Percentiles rank a stretch among this genome's conserved stretches.
phyloP scores from a whole-genome alignment of 2,329 filamentous ascomycete genomes.

The Myriangium duriaei region DNA sequence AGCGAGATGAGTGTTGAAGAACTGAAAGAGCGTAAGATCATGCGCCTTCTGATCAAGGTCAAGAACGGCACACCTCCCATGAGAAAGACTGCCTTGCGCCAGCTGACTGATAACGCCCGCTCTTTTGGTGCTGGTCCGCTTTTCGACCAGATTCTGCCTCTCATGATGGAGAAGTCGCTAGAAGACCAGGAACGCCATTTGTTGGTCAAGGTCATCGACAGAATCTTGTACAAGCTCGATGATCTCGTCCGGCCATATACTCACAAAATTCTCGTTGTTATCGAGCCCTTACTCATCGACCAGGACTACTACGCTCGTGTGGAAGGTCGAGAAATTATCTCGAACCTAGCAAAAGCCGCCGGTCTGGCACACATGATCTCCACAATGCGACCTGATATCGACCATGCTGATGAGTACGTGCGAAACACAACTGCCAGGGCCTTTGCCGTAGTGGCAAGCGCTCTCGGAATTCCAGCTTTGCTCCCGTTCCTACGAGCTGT shows the following conservation, averaged over 20 bases:
- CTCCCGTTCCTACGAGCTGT: constrained; percentile 91
- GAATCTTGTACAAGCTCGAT: constrained; percentile 95
- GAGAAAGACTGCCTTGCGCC: constrained; percentile 93
- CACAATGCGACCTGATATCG: constrained; percentile 97
- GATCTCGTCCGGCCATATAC: constrained; percentile 92
- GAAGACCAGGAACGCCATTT: constrained; percentile 97
- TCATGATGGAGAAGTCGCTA: constrained; percentile 95
- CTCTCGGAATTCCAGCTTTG: constrained; percentile 86
- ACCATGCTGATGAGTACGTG: constrained; percentile 96
- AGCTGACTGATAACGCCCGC: constrained; percentile 93
- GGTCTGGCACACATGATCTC: constrained; percentile 98
- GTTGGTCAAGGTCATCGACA: constrained; percentile 97
- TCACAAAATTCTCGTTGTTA: constrained; percentile 97
- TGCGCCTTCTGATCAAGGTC: constrained; percentile 91
- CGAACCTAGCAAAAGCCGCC: constrained; percentile 90
- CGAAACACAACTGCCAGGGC: constrained; percentile 94
- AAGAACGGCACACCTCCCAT: constrained; percentile 98
- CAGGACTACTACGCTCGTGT: constrained; percentile 99
- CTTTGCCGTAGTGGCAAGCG: constrained; percentile 93
- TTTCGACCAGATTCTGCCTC: constrained; percentile 92
- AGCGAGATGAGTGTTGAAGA: constrained; percentile 88
- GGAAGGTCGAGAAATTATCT: constrained; percentile 96
- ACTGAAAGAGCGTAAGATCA: constrained; percentile 95
- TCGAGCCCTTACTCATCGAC: constrained; percentile 96
- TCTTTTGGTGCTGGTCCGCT: constrained; percentile 88